Evolutionary conservation across 1,284 basidiomycete species (phyloP), one percentile per base, ranked within the genome.

Genomic region (Irpex rosettiformis): DNA sequence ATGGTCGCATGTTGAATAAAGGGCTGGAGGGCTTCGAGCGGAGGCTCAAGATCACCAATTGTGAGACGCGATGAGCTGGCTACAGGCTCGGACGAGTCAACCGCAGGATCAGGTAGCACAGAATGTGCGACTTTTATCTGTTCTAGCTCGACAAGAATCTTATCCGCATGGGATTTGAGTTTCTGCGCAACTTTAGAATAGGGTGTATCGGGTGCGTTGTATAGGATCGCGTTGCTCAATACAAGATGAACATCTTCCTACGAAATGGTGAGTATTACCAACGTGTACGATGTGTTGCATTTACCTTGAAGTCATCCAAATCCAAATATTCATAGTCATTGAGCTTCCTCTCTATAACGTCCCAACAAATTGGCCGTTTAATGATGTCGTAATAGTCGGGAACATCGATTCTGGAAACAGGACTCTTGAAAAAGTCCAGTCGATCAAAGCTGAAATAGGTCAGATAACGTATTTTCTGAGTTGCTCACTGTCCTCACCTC

Each of bases 321-420:
- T 89, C 85, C 73, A 85, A 83, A 72, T 99, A 99, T 61, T 84
- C 79, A 58, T 92, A 87, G 48, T 79, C 76, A 55, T 94, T 88
- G 28, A 99, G 72, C 72, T 92, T 95, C 11, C 76, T 73, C 28
- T 91, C 86, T 61, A 99, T 97, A 43, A 77, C 79, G 18, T 79
- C 76, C 93, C 95, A 98, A 64, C 88, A 88, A 92, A 98, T 98
- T 0, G 96, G 96, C 8, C 81, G 77, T 67, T 89, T 84, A 70
- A 99, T 81, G 54, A 97, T 77, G 54, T 94, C 89, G 68, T 89
- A 92, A 71, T 99, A 99, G 70, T 98, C 96, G 0, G 96, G 95
- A 0, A 94, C 94, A 42, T 93, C 88, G 0, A 72, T 72, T 56
- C 78, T 83, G 27, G 83, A 89, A n/a, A 97, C 94, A 0, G 93